Evolutionary conservation across 2,329 filamentous ascomycete genomes (phyloP), one percentile per base, ranked within the genome.

Genomic region (Phaeosphaeriaceae sp.): DNA sequence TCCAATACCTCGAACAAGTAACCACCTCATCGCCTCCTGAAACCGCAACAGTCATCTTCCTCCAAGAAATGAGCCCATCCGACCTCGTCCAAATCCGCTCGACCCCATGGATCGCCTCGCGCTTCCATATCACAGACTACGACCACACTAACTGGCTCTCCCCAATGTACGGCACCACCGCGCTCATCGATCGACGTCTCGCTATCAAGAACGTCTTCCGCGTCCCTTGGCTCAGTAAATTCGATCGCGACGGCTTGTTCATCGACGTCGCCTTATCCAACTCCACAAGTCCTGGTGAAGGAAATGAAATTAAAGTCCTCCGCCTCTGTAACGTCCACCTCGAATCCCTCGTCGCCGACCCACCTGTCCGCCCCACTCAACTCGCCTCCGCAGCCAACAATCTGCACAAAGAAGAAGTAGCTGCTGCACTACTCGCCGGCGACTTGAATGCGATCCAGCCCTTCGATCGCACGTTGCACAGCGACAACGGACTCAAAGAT

Each of bases 361-460:
- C 83, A 0, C 83, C 84, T 0, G 71, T 79, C 19, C 79, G 85
- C 0, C 83, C 83, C 0, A 63, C 73, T 0, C 85, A 88, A 65
- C 70, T 88, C 53, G 66, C 75, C 21, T 62, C 79, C 9, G 79
- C 82, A 2, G 79, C 81, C 0, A 58, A 67, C 47, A 79, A 81
- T 56, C 78, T 87, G 66, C 78, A 78, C 2, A 68, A 73, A 2
- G 40, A 71, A 0, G 60, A 70, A 2, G 70, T 83, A 1, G 57
- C 79, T 7, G 81, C 78, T 1, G 80, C 79, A 1, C 54, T 86
- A 1, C 64, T 84, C 2, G 84, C 83, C 0, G 86, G 86, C 0
- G 85, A 88, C 65, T 79, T 87, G 45, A 88, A 88, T 60, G 84
- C 85, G 21, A 86, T 87, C 31, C 78, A 86, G 60, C 78, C 78